Conservation (phyloP, 2,329 filamentous ascomycete genomes). For the Aspergillus jensenii region DNA sequence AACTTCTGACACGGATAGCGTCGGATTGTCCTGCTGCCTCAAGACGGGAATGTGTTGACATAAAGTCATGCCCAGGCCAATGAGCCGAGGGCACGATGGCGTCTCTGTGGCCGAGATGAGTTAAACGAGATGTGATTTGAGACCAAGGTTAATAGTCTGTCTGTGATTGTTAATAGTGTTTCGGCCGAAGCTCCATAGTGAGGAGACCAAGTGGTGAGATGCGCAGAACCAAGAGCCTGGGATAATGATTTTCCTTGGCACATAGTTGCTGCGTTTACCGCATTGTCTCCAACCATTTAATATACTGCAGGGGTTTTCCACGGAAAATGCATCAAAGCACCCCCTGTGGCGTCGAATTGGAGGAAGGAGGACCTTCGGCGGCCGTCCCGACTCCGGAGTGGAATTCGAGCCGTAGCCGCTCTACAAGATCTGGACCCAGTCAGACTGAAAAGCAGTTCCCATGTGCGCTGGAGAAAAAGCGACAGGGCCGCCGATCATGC, state of each 20-base stretch:
- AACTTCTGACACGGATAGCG: slow-evolving; percentile 3
- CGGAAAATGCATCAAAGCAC: not conserved
- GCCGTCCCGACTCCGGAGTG: not conserved
- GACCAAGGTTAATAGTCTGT: not conserved
- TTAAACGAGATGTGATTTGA: not conserved
- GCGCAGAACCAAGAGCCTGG: not conserved
- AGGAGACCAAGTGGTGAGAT: not conserved
- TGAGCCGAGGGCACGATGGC: not conserved
- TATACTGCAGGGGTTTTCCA: not conserved
- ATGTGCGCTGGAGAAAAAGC: slow-evolving; percentile 3
- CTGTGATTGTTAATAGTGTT: not conserved
- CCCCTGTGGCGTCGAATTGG: not conserved
- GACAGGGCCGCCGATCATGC: slow-evolving; percentile 9
- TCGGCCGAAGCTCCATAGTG: not conserved
- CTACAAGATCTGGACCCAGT: slow-evolving; percentile 6
- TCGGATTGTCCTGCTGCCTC: not conserved
- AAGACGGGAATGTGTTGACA: not conserved
- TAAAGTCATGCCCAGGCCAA: not conserved
- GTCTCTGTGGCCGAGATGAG: not conserved
- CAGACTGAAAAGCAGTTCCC: slow-evolving; percentile 3
- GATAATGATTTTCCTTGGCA: slow-evolving; percentile 4
- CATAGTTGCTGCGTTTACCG: not conserved
- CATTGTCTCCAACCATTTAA: not conserved
- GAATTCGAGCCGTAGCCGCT: not conserved
- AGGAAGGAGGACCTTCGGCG: not conserved